These are phyloP conservation scores for Begonia masoniana DNA, from an alignment of 306 rosid genomes.

Conservation along the genomic window DNA sequence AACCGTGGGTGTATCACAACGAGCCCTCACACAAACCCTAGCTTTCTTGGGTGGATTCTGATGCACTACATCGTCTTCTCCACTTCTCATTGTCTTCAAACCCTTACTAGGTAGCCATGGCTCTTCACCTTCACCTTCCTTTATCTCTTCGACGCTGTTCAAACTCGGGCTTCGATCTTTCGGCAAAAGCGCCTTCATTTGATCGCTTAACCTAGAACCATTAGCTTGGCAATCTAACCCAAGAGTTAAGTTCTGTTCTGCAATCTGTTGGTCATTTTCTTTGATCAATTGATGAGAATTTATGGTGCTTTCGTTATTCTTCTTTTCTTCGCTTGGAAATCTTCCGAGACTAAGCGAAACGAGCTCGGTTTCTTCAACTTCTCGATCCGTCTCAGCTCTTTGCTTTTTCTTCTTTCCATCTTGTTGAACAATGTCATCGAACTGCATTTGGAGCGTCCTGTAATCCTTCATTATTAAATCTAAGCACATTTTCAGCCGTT, in stretches of 20 bases:
- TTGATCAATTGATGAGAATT: slow-evolving; percentile 1
- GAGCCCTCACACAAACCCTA: slow-evolving; percentile 78
- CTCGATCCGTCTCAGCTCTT: not conserved
- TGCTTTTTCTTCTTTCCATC: slow-evolving; percentile 18
- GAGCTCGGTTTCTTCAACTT: slow-evolving; percentile 37
- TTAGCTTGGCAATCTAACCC: slow-evolving; percentile 56
- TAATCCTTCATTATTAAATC: slow-evolving; percentile 54
- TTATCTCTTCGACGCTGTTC: slow-evolving; percentile 34
- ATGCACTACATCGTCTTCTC: slow-evolving; percentile 55
- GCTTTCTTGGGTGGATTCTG: slow-evolving; percentile 58
- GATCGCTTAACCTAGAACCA: slow-evolving; percentile 26
- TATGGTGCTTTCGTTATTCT: slow-evolving; percentile 13
- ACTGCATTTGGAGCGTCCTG: slow-evolving; percentile 48
- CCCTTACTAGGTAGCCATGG: slow-evolving; percentile 36
- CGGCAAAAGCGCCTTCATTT: slow-evolving; percentile 14
- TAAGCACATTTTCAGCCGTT: slow-evolving; percentile 45
- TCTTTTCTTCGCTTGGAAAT: slow-evolving; percentile 22
- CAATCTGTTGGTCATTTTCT: slow-evolving; percentile 10
- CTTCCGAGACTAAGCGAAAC: slow-evolving; percentile 78
- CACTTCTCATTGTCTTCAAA: slow-evolving; percentile 25
- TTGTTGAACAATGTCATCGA: slow-evolving; percentile 25
- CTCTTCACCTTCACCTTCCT: slow-evolving; percentile 47
- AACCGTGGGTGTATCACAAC: slow-evolving; percentile 86
- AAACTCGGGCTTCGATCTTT: slow-evolving; percentile 23
- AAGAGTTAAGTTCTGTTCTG: slow-evolving; percentile 33